Base-by-base conservation (phyloP, 306 rosid species). In the Prunus davidiana region DNA sequence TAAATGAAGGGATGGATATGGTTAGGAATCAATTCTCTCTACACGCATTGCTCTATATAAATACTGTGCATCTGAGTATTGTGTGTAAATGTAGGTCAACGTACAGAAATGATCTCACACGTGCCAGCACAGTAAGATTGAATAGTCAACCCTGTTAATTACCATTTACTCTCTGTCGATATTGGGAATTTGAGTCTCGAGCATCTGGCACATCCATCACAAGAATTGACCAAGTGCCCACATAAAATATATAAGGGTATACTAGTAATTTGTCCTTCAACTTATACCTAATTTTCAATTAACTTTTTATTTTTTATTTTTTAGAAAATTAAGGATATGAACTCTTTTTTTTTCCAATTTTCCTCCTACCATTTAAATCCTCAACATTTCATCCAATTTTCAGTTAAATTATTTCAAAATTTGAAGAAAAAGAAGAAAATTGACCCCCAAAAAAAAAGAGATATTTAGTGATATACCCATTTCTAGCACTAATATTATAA, bases 341-440 rank as follows among this genome's bases (percentile, higher is more conserved):
- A 24, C 0, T 24, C 1, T 24, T 24, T 24, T 24, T 24, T 24
- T 24, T 1, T 24, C 25, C 1, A 24, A 24, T 24, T 24, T 24
- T 0, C 0, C 0, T 1, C 25, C 1, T 24, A 24, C 25, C 25
- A 24, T 24, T 0, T 24, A 24, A 24, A 24, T 24, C 1, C 25
- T 24, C 25, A 24, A 24, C 1, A 24, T 24, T 24, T 24, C 25
- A 24, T 24, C 25, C 1, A 24, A 24, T 1, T 24, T 24, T 24
- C 25, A 24, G 1, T 24, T 1, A 24, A 24, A 24, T 24, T 24
- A 24, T 24, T 24, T 24, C 1, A 1, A 24, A 24, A 24, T 0
- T 24, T 1, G 1, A 24, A 24, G 25, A 24, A 24, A 24, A 24
- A 24, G 1, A 24, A 24, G 25, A 24, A 24, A 24, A 1, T 24